These are phyloP conservation scores for Tephrocybe sp. DNA, from an alignment of 768 basidiomycete species.

Conservation along the genomic window DNA sequence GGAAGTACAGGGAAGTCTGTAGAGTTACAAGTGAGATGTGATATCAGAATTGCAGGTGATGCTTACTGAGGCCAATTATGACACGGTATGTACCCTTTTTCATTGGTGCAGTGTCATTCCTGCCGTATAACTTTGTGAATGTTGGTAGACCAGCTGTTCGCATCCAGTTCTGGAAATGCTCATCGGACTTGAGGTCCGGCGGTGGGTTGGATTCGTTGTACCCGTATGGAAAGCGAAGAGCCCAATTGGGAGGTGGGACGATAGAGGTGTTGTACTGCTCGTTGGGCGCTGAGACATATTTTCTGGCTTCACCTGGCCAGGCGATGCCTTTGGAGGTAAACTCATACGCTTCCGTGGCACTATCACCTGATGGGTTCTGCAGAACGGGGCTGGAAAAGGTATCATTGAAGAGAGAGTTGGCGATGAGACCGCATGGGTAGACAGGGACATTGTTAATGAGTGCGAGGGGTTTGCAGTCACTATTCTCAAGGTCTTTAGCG, in stretches of 20 bases:
- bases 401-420: constrained; percentile 97
- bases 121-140: constrained; percentile 91
- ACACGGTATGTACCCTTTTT: constrained; percentile 74
- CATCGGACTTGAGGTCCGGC: constrained; percentile 73
- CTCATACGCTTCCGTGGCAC: constrained; percentile 53
- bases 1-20: constrained; percentile 92
- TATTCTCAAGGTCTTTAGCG: constrained; percentile 47
- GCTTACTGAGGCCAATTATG: constrained; percentile 79
- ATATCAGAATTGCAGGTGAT: constrained; percentile 5
- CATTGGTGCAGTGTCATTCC: constrained; percentile 82
- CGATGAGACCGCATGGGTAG: constrained; percentile 97
- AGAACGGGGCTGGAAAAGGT: constrained; percentile 70
- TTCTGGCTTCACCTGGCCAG: constrained; percentile 95
- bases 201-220: constrained; percentile 66
- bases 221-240: constrained; percentile 62
- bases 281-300: constrained; percentile 72
- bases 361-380: constrained; percentile 51
- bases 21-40: constrained; percentile 9
- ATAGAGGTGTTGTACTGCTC: constrained; percentile 48
- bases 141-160: constrained; percentile 95
- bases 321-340: constrained; percentile 84
- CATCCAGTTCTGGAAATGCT: constrained; percentile 99
- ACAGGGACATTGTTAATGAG: constrained; percentile 53
- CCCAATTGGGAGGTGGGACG: constrained; percentile 95
- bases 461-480: constrained; percentile 91